Percentiles rank a stretch among this genome's conserved stretches.
phyloP scores from a whole-genome alignment of 1,284 basidiomycete genomes.

The Tilletia caries region DNA sequence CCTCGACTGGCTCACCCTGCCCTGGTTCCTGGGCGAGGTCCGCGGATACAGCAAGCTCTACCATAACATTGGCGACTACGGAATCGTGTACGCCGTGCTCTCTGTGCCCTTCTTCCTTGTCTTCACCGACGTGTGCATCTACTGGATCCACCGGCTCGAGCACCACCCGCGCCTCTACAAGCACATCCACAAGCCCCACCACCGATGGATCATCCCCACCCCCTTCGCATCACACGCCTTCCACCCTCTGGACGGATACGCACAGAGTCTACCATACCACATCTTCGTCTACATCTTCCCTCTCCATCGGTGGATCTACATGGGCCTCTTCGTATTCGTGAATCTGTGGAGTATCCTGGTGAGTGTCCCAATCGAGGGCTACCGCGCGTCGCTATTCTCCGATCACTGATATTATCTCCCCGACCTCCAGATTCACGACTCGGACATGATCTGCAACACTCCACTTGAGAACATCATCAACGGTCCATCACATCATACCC shows the following conservation, averaged over 20 bases:
- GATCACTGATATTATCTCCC: not conserved
- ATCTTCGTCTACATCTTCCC: slow-evolving; percentile 88
- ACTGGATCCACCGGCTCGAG: slow-evolving; percentile 88
- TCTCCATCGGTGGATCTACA: slow-evolving; percentile 62
- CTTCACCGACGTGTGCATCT: slow-evolving; percentile 88
- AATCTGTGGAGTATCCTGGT: slow-evolving; percentile 49
- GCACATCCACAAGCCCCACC: slow-evolving; percentile 87
- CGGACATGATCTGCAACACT: slow-evolving; percentile 98
- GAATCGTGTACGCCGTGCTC: slow-evolving; percentile 44
- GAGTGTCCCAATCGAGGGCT: not conserved
- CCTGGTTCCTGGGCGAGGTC: slow-evolving; percentile 90
- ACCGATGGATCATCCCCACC: slow-evolving; percentile 97
- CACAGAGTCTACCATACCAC: slow-evolving; percentile 92
- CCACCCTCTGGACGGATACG: slow-evolving; percentile 91
- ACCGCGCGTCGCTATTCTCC: slow-evolving; percentile 69
- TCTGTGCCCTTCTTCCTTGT: slow-evolving; percentile 65
- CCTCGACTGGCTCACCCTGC: slow-evolving; percentile 69
- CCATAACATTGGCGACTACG: slow-evolving; percentile 63
- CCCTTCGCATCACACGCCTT: slow-evolving; percentile 96
- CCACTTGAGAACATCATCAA: slow-evolving; percentile 87
- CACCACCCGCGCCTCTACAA: slow-evolving; percentile 88
- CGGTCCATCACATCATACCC: slow-evolving; percentile 92
- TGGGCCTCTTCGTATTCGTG: slow-evolving; percentile 52
- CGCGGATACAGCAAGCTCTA: slow-evolving; percentile 80
- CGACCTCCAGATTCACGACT: slow-evolving; percentile 79